Evolutionary conservation across 169 alveolate species (phyloP).

Genomic region (Cystoisospora suis): DNA sequence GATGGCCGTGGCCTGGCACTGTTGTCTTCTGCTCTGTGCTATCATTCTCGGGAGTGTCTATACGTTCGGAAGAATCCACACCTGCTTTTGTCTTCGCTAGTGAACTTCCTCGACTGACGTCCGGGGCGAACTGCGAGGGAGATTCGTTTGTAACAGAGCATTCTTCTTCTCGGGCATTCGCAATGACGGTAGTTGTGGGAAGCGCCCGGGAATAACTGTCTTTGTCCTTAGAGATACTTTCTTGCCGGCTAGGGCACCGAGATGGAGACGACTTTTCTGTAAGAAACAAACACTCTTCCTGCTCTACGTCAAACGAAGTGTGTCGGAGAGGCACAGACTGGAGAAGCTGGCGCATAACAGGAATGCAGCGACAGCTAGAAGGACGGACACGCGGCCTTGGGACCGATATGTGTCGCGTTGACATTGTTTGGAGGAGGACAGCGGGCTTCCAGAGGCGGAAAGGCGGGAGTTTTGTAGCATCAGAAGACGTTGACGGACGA

Average conservation of each 20-base stretch:
- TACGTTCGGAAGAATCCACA: too few species aligned
- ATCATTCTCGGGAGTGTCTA: too few species aligned
- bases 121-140: too few species aligned
- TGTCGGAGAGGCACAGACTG: neutral
- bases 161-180: too few species aligned
- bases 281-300: neutral
- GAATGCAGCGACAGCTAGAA: neutral
- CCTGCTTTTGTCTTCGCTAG: too few species aligned
- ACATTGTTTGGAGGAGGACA: neutral
- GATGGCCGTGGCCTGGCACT: neutral
- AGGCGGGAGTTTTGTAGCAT: neutral
- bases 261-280: neutral
- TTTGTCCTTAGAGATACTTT: neutral
- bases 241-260: neutral
- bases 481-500: neutral
- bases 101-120: too few species aligned
- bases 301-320: neutral
- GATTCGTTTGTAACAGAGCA: too few species aligned
- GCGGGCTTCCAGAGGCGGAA: neutral
- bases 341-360: conserved; percentile 9
- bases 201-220: too few species aligned
- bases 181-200: too few species aligned
- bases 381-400: neutral
- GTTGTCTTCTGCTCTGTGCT: neutral
- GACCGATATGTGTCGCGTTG: neutral